Conservation (phyloP, 352 stramenopile genomes). For the Nothophytophthora sp. region DNA sequence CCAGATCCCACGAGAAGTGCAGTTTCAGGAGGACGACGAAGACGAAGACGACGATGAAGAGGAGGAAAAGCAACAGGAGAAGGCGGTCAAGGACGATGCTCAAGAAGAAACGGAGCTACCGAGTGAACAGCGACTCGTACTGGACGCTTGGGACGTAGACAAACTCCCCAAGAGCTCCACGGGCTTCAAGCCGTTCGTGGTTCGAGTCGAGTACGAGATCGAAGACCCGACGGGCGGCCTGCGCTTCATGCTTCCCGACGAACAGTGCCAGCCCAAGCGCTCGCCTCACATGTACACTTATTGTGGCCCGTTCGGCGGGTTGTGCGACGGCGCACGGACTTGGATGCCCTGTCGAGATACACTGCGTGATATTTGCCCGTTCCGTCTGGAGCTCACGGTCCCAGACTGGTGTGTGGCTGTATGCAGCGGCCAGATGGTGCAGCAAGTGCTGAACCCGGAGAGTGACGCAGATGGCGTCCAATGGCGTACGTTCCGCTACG, state of each 20-base stretch:
- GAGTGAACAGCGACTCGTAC: constrained; percentile 42
- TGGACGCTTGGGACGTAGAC: constrained; percentile 75
- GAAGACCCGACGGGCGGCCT: constrained; percentile 60
- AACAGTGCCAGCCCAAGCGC: constrained; percentile 63
- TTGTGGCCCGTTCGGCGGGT: constrained; percentile 75
- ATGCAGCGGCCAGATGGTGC: constrained; percentile 83
- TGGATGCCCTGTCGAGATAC: constrained; percentile 88
- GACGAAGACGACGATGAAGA: constrained; percentile 39
- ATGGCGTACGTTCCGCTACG: constrained; percentile 75
- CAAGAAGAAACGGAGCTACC: too few relatives aligned
- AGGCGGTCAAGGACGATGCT: constrained; percentile 38
- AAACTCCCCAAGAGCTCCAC: constrained; percentile 68
- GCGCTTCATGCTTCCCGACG: constrained; percentile 74
- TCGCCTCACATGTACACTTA: constrained; percentile 89
- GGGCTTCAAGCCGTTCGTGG: constrained; percentile 64
- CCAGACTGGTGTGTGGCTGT: constrained; percentile 83
- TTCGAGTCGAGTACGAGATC: constrained; percentile 85
- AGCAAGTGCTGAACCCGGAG: constrained; percentile 70
- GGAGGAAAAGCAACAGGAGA: constrained; percentile 32
- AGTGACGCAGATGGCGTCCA: constrained; percentile 37
- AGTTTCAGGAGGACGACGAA: constrained; percentile 57
- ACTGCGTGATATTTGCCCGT: constrained; percentile 65
- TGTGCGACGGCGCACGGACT: constrained; percentile 80
- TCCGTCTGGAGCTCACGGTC: constrained; percentile 79
- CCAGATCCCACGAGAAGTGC: constrained; percentile 61